Evolutionary conservation across 257 asterid genomes (phyloP).

Genomic region (Solanum medicagineum): DNA sequence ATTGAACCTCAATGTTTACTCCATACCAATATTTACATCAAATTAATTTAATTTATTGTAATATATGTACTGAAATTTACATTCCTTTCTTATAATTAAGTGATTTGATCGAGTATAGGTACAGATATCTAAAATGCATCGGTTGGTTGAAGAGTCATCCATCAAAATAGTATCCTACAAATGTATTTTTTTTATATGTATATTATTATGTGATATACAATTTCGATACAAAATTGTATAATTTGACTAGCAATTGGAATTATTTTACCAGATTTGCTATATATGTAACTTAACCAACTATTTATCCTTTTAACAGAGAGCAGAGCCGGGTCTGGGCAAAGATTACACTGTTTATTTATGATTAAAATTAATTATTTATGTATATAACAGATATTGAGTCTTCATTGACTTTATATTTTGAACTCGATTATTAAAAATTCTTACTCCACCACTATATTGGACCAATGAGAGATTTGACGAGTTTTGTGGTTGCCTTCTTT

Average conservation of each 20-base stretch:
- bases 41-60: neutral
- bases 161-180: neutral
- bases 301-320: neutral
- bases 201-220: neutral
- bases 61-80: neutral
- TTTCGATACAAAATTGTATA: too few species aligned
- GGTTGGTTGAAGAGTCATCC: neutral
- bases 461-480: neutral
- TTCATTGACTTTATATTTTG: neutral
- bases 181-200: too few species aligned
- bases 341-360: neutral
- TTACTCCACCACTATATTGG: neutral
- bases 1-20: neutral
- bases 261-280: neutral
- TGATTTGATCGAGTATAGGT: neutral
- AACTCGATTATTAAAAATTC: neutral
- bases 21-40: neutral
- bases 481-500: neutral
- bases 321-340: neutral
- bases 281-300: neutral
- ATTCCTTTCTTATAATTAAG: neutral
- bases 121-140: neutral
- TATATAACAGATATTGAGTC: neutral
- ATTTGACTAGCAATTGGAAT: neutral
- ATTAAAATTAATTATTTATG: neutral